A percentile compares a stretch with the other conserved stretches of the same genome.
Evolutionary conservation across 306 rosid genomes (phyloP).

Genomic region (Pyrus communis): DNA sequence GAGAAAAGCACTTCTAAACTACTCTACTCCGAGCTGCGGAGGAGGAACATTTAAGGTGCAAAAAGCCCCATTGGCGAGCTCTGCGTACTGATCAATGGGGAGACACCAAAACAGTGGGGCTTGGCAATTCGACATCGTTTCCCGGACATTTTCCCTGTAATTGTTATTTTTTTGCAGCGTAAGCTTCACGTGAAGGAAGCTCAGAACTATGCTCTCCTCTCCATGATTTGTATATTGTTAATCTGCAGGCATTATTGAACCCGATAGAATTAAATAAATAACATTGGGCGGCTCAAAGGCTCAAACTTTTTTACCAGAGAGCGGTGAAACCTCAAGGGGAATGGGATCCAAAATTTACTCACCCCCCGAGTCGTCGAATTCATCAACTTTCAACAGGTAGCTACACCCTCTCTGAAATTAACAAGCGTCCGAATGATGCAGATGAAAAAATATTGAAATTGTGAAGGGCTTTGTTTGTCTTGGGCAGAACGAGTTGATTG

Average conservation of each 20-base stretch:
- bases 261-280: neutral
- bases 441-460: neutral
- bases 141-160: constrained; percentile 17
- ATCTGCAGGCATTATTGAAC: constrained; percentile 22
- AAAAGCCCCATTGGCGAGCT: constrained; percentile 17
- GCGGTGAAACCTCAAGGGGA: neutral
- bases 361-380: neutral
- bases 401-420: neutral
- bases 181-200: constrained; percentile 43
- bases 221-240: constrained; percentile 22
- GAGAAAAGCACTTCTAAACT: neutral
- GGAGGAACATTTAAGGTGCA: neutral
- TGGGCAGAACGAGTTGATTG: neutral
- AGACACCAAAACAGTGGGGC: constrained; percentile 2
- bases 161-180: neutral
- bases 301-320: neutral
- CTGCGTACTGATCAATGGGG: neutral
- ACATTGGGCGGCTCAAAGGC: constrained; percentile 4
- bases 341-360: constrained; percentile 7
- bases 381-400: neutral
- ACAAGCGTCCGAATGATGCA: neutral
- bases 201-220: constrained; percentile 23
- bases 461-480: neutral
- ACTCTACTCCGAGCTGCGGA: neutral
- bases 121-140: constrained; percentile 3